Evolutionary conservation across 768 basidiomycete species (phyloP).

Genomic region (Daedaleopsis sinensis): DNA sequence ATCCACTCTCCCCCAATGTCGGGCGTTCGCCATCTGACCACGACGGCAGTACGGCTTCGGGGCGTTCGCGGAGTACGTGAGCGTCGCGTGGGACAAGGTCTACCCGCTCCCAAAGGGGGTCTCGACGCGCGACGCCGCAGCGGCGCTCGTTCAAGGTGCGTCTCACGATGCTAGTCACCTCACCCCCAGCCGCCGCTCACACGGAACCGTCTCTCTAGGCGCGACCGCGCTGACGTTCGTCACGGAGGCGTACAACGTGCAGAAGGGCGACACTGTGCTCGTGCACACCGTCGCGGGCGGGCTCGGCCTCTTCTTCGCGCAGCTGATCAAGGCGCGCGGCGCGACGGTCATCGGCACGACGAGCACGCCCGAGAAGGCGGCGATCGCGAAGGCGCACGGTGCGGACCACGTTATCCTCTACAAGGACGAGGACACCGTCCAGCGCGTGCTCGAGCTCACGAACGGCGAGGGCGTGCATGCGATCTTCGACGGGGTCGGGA

Average conservation of each 20-base stretch:
- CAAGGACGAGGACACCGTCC: slow-evolving; percentile 68
- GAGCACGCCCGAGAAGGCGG: slow-evolving; percentile 80
- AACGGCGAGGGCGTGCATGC: slow-evolving; percentile 82
- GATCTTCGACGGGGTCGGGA: slow-evolving; percentile 92
- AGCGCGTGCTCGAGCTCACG: slow-evolving; percentile 73
- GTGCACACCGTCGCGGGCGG: slow-evolving; percentile 93
- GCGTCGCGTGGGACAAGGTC: slow-evolving; percentile 60
- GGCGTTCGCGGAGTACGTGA: slow-evolving; percentile 71
- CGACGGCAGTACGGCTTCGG: slow-evolving; percentile 30
- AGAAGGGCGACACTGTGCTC: slow-evolving; percentile 76
- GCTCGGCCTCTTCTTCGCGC: slow-evolving; percentile 67
- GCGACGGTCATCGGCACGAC: slow-evolving; percentile 94
- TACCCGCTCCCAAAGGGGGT: slow-evolving; percentile 63
- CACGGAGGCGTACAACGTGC: slow-evolving; percentile 82
- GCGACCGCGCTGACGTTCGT: slow-evolving; percentile 77
- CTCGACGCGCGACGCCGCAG: slow-evolving; percentile 62
- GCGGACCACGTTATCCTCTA: slow-evolving; percentile 87
- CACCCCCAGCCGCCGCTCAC: background rate
- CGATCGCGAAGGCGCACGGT: slow-evolving; percentile 73
- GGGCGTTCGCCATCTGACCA: background rate
- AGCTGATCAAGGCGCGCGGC: slow-evolving; percentile 70
- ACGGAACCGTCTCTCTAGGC: no score
- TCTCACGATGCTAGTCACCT: background rate
- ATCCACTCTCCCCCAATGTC: background rate
- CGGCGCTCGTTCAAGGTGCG: slow-evolving; percentile 56